These are phyloP conservation scores for Sonneratia caseolaris DNA, from an alignment of 345 rosid genomes.

Conservation along the genomic window DNA sequence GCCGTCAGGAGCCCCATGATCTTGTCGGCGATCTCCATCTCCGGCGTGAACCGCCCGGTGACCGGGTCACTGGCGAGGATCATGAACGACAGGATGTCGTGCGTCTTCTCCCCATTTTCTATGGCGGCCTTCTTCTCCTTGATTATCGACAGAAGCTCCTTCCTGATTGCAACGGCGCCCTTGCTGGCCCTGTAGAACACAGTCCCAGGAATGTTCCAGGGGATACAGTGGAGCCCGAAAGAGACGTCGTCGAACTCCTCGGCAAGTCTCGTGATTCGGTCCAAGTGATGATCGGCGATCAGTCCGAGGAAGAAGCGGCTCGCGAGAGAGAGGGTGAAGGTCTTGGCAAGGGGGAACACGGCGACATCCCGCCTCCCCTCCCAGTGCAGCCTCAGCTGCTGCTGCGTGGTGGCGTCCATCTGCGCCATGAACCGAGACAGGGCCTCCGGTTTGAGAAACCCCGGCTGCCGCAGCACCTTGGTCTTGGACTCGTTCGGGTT, in stretches of 20 bases:
- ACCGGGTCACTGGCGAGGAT: constrained; percentile 20
- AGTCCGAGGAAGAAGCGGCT: constrained; percentile 36
- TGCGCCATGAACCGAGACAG: constrained; percentile 25
- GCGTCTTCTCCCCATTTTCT: background rate
- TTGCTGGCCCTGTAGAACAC: constrained; percentile 20
- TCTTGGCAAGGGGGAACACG: constrained; percentile 26
- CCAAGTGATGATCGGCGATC: background rate
- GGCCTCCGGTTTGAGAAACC: constrained; percentile 41
- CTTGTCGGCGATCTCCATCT: constrained; percentile 39
- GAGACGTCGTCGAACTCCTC: constrained; percentile 25
- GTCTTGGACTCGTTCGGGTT: constrained; percentile 7
- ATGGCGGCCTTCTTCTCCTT: constrained; percentile 28
- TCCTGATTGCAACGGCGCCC: constrained; percentile 20
- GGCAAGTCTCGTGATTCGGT: constrained; percentile 23
- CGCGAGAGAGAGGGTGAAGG: constrained; percentile 32
- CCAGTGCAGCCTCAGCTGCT: constrained; percentile 28
- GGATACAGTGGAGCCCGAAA: constrained; percentile 33
- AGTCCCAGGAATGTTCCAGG: constrained; percentile 27
- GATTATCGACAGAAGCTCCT: constrained; percentile 22
- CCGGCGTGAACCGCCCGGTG: constrained; percentile 28
- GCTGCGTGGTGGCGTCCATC: constrained; percentile 30
- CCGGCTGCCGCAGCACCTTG: constrained; percentile 22
- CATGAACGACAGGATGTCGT: constrained; percentile 28
- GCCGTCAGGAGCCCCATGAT: constrained; percentile 44
- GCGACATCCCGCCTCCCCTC: constrained; percentile 20